These are phyloP conservation scores for Naumovozyma baii DNA, from an alignment of 805 yeast species.

Conservation along the genomic window DNA sequence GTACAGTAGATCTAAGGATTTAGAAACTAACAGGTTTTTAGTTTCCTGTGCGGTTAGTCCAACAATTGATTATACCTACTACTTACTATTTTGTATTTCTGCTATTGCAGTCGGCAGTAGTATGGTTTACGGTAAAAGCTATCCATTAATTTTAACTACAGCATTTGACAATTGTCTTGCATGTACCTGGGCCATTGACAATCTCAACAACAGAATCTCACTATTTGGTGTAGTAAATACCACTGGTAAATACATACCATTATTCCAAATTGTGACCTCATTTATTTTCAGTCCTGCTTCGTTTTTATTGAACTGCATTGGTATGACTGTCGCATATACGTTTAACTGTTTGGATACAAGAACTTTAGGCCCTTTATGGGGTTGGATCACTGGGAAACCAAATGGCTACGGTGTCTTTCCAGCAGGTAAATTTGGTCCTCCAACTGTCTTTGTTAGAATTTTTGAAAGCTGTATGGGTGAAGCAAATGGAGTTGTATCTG, in stretches of 20 bases:
- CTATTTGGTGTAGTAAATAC: conserved; percentile 45
- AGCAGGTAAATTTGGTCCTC: conserved; percentile 20
- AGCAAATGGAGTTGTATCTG: too few relatives aligned
- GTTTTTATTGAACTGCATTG: conserved; percentile 37
- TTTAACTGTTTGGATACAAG: conserved; percentile 55
- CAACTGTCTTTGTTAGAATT: conserved; percentile 11
- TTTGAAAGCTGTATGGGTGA: conserved; percentile 6
- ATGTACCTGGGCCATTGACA: conserved; percentile 52
- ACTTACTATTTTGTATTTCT: conserved; percentile 16
- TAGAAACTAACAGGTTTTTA: conserved; percentile 19
- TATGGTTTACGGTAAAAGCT: conserved; percentile 6
- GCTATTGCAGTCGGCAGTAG: conserved; percentile 9
- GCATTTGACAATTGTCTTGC: conserved; percentile 33
- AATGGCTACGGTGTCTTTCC: conserved; percentile 16
- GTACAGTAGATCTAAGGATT: conserved; percentile 19
- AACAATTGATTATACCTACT: conserved; percentile 19
- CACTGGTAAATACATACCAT: conserved; percentile 47
- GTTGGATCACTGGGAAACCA: conserved; percentile 15
- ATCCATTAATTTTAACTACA: conserved; percentile 13
- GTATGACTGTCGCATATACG: conserved; percentile 47
- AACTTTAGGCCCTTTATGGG: conserved; percentile 42
- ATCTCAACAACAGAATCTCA: conserved; percentile 43
- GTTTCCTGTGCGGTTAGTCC: conserved; percentile 8
- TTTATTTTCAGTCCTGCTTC: conserved; percentile 37
- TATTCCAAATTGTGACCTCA: conserved; percentile 30